Percentiles rank a stretch among this genome's conserved stretches.
Evolutionary conservation across 2,329 filamentous ascomycete species (phyloP).

Genomic region (Monosporascus sp.): DNA sequence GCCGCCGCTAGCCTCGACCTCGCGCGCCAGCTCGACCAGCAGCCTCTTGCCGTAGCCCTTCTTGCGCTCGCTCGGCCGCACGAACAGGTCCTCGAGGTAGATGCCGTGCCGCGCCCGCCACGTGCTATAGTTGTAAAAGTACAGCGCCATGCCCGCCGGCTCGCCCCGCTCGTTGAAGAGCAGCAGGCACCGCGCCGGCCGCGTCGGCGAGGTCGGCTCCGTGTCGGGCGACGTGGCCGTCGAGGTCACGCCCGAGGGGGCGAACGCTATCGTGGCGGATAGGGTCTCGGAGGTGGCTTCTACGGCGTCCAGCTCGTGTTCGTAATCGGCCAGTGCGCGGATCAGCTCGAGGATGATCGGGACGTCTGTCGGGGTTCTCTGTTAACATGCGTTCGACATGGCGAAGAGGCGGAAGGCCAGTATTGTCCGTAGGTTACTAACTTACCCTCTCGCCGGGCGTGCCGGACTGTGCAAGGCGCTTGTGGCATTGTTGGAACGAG

Average conservation of each 20-base stretch:
- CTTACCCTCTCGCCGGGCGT: slow-evolving; percentile 56
- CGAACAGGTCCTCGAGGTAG: slow-evolving; percentile 91
- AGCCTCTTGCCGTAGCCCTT: slow-evolving; percentile 76
- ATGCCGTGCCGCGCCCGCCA: slow-evolving; percentile 86
- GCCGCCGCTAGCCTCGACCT: slow-evolving; percentile 68
- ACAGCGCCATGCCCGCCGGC: slow-evolving; percentile 74
- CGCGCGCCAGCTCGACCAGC: slow-evolving; percentile 71
- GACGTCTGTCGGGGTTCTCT: slow-evolving; percentile 55
- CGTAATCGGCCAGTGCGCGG: slow-evolving; percentile 81
- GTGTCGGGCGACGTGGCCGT: slow-evolving; percentile 36
- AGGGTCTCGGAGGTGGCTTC: slow-evolving; percentile 75
- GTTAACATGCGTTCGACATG: slow-evolving; percentile 5
- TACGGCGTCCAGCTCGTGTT: slow-evolving; percentile 69
- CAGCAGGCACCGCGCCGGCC: slow-evolving; percentile 73
- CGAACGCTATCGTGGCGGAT: slow-evolving; percentile 72
- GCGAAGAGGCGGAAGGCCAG: background rate
- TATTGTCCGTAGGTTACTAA: background rate
- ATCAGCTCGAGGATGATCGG: slow-evolving; percentile 77
- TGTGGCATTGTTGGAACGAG: slow-evolving; percentile 24
- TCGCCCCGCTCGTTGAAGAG: slow-evolving; percentile 47
- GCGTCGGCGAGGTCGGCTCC: slow-evolving; percentile 48
- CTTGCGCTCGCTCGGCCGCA: slow-evolving; percentile 64
- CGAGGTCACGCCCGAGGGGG: slow-evolving; percentile 42
- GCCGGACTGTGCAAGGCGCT: slow-evolving; percentile 39
- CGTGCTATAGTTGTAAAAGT: slow-evolving; percentile 94